Base-by-base conservation (phyloP, 371 early-diverging fungal genomes). In the Dinochytrium kinnereticum region DNA sequence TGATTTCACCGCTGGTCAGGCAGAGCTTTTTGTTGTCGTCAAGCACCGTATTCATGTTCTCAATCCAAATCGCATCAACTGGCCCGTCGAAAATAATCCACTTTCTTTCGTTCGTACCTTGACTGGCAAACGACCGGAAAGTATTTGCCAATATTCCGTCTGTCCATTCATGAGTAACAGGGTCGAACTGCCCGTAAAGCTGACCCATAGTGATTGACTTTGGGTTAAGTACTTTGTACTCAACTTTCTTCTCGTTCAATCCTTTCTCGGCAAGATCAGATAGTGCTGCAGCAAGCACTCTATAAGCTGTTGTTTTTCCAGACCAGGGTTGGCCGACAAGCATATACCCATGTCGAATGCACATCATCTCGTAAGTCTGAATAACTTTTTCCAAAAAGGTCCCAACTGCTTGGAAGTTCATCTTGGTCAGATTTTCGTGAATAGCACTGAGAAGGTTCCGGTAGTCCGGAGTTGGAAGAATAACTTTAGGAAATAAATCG, bases 31-130 rank as follows among this genome's bases (percentile, higher is more conserved):
- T 89, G 79, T 88, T 89, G 72, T 88, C 88, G 73, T 90, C 90
- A 0, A 90, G 76, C 15, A 90, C 87, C 13, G 86, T 86, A 74
- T 90, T 90, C 83, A 90, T 87, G 76, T 90, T 88, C 72, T 90
- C 89, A 69, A 87, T 84, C 85, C 86, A 87, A 44, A 87, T 84
- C 15, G 87, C 86, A 68, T 86, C 88, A 40, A 87, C 88, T 0
- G 88, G 88, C 28, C 89, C 87, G 71, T 90, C 90, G 76, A 89
- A 90, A 26, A 90, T 84, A 55, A 88, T 85, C 86, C 89, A 88
- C 31, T 78, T 76, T 26, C 88, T 66, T 55, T 86, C 86, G 0
- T 80, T 59, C 1, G 76, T 81, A n/a, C 82, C 85, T 59, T 85
- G 80, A n/a, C 68, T 64, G 1, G 86, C 86, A 73, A 81, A 84